Percentiles rank a stretch among this genome's conserved stretches.
Evolutionary conservation across 2,329 filamentous ascomycete genomes (phyloP).

Genomic region (Xylariales sp.): DNA sequence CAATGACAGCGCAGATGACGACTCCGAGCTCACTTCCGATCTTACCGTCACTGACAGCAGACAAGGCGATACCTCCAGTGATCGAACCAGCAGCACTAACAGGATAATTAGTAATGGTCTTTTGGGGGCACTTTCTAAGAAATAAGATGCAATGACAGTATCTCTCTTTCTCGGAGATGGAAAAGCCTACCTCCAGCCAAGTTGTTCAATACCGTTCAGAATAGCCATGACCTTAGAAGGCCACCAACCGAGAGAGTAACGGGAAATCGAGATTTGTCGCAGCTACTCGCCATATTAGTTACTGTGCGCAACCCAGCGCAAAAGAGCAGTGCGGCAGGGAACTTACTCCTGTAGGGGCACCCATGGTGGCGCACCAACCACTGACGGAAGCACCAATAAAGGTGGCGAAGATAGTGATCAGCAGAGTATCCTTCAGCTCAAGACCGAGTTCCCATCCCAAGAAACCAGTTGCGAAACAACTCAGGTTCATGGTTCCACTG

Average conservation of each 20-base stretch:
- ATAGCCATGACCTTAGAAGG: slow-evolving; percentile 44
- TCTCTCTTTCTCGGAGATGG: slow-evolving; percentile 29
- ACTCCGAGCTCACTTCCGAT: slow-evolving; percentile 48
- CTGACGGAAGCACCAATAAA: slow-evolving; percentile 37
- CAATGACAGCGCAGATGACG: slow-evolving; percentile 43
- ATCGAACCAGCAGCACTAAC: slow-evolving; percentile 21
- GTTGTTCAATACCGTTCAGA: slow-evolving; percentile 43
- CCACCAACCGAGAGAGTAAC: slow-evolving; percentile 47
- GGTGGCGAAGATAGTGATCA: slow-evolving; percentile 41
- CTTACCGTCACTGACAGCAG: slow-evolving; percentile 38
- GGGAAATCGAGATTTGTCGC: slow-evolving; percentile 44
- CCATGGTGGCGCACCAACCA: slow-evolving; percentile 47
- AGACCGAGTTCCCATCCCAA: slow-evolving; percentile 45
- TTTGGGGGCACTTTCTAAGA: too few relatives aligned
- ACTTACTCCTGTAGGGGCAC: slow-evolving; percentile 44
- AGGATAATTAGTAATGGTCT: too few relatives aligned
- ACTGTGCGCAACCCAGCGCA: too few relatives aligned
- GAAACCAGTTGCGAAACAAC: slow-evolving; percentile 47
- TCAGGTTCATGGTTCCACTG: slow-evolving; percentile 44
- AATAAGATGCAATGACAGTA: too few relatives aligned
- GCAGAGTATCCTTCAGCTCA: slow-evolving; percentile 36
- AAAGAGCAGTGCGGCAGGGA: too few relatives aligned
- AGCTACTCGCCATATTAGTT: too few relatives aligned
- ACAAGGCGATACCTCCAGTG: slow-evolving; percentile 43
- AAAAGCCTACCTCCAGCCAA: slow-evolving; percentile 44